Evolutionary conservation across 345 rosid genomes (phyloP).

Genomic region (Rhodamnia rubescens): DNA sequence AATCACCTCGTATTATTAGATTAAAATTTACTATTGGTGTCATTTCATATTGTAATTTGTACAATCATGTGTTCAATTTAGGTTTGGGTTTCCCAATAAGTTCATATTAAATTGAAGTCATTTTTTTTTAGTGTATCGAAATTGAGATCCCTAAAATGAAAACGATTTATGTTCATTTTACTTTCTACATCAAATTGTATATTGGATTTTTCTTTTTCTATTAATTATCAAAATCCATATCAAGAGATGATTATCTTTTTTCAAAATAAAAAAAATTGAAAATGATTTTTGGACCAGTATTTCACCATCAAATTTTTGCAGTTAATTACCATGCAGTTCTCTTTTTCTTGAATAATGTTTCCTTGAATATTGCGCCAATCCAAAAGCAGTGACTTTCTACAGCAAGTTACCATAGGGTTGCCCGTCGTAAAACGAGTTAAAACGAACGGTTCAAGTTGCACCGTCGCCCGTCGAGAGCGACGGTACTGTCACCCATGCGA

Average conservation of each 20-base stretch:
- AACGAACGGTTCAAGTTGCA: neutral
- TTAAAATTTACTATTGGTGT: too few relatives aligned
- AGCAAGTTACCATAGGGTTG: neutral
- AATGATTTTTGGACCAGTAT: neutral
- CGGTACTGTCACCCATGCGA: neutral
- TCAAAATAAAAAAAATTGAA: neutral
- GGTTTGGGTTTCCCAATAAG: neutral
- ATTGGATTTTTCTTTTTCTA: too few relatives aligned
- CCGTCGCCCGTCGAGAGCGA: neutral
- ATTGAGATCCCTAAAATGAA: neutral
- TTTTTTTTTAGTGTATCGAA: too few relatives aligned
- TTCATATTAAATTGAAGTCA: neutral
- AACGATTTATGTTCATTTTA: too few relatives aligned
- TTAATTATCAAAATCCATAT: neutral
- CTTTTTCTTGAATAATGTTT: neutral
- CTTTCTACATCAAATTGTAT: too few relatives aligned
- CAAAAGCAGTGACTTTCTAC: neutral
- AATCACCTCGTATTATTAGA: too few relatives aligned
- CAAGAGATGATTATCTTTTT: neutral
- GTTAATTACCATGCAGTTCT: neutral
- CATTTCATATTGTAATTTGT: too few relatives aligned
- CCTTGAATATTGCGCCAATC: neutral
- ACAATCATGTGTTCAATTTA: too few relatives aligned
- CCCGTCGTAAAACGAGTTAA: neutral
- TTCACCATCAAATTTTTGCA: neutral